These are phyloP conservation scores for Xylariaceae sp. DNA, from an alignment of 2,329 filamentous ascomycete species.

Conservation along the genomic window DNA sequence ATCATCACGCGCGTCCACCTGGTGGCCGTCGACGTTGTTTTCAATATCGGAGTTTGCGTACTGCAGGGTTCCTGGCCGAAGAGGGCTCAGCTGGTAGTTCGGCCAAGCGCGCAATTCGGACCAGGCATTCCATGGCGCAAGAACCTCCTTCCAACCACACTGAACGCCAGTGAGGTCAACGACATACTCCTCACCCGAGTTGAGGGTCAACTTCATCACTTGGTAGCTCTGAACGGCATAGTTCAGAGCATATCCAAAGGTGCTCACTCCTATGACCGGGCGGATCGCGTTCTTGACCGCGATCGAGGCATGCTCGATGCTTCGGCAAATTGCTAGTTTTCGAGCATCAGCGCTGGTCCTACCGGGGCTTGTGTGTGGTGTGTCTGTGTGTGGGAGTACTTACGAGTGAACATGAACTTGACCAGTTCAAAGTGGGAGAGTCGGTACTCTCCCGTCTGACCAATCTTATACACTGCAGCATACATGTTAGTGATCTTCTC, in stretches of 20 bases:
- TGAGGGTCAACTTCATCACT: slow-evolving; percentile 7
- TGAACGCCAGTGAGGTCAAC: slow-evolving; percentile 12
- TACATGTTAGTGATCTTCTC: too few species aligned
- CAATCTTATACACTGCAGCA: slow-evolving; percentile 8
- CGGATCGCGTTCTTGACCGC: slow-evolving; percentile 7
- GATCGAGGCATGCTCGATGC: neutral
- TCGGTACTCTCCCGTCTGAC: slow-evolving; percentile 3
- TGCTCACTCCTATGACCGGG: slow-evolving; percentile 2
- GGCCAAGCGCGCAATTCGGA: neutral
- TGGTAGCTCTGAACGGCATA: slow-evolving; percentile 3
- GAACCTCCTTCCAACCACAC: slow-evolving; percentile 15
- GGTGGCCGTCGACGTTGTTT: too few species aligned
- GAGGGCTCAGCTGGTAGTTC: too few species aligned
- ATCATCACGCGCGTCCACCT: too few species aligned
- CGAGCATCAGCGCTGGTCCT: neutral
- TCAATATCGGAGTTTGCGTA: too few species aligned
- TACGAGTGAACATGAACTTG: slow-evolving; percentile 8
- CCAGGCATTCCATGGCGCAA: slow-evolving; percentile 13
- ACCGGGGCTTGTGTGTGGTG: too few species aligned
- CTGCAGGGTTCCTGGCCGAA: too few species aligned
- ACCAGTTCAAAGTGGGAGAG: slow-evolving; percentile 6
- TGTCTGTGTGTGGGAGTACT: neutral
- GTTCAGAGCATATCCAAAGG: neutral
- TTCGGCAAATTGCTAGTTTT: slow-evolving; percentile 7
- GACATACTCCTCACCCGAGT: slow-evolving; percentile 11